Conservation (phyloP, 371 early-diverging fungal genomes). For the Mortierella sp. region DNA sequence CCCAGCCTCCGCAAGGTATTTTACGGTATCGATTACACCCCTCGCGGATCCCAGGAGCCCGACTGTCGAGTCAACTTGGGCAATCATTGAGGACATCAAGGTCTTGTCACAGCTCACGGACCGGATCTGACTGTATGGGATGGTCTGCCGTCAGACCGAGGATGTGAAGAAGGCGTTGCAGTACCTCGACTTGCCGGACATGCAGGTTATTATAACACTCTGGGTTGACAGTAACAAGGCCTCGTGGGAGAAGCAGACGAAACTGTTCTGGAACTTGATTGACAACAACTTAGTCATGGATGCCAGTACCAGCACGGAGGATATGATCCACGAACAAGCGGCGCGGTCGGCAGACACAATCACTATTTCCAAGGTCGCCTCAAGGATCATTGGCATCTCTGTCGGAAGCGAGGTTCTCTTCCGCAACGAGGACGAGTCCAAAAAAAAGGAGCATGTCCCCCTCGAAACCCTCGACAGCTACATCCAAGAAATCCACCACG, state of each 20-base stretch:
- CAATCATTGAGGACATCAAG: constrained; percentile 58
- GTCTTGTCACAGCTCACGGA: constrained; percentile 58
- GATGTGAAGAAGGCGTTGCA: constrained; percentile 54
- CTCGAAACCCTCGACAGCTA: constrained; percentile 47
- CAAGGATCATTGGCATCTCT: constrained; percentile 58
- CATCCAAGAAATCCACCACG: constrained; percentile 42
- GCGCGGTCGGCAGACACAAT: background rate
- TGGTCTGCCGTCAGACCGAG: constrained; percentile 59
- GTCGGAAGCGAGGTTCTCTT: constrained; percentile 67
- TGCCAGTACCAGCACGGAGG: background rate
- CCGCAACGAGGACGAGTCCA: constrained; percentile 63
- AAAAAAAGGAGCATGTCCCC: constrained; percentile 42
- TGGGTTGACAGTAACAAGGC: constrained; percentile 59
- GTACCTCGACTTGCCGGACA: constrained; percentile 51
- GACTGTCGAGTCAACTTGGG: constrained; percentile 50
- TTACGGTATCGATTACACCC: constrained; percentile 61
- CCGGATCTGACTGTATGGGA: constrained; percentile 55
- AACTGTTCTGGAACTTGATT: constrained; percentile 49
- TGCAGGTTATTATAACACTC: constrained; percentile 57
- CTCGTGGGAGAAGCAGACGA: constrained; percentile 55
- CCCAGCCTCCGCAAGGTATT: constrained; percentile 44
- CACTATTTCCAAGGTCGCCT: constrained; percentile 26
- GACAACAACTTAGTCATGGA: constrained; percentile 34
- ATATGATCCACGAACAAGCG: background rate
- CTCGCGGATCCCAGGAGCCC: constrained; percentile 56